Percentiles rank a stretch among this genome's conserved stretches.
phyloP scores from a whole-genome alignment of 257 asterid genomes.

The Solanum appendiculatum region DNA sequence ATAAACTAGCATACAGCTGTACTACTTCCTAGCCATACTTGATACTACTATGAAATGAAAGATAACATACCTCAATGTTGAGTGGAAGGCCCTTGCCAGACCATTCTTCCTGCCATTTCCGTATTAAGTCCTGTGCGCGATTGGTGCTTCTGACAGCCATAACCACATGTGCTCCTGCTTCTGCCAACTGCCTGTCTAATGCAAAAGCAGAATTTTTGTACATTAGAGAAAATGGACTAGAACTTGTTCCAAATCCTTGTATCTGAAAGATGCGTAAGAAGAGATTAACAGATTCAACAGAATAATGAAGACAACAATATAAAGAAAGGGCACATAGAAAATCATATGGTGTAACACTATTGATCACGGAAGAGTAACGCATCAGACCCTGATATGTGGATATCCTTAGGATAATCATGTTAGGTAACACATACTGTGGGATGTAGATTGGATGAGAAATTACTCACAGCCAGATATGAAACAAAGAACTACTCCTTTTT shows the following conservation, averaged over 20 bases:
- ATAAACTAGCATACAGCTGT: not conserved
- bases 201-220: slow-evolving; percentile 3
- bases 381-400: not conserved
- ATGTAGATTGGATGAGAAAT: not conserved
- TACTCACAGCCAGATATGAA: not conserved
- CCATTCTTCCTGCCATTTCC: slow-evolving; percentile 80
- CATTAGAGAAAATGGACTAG: not conserved
- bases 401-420: not conserved
- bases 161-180: slow-evolving; percentile 88
- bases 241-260: not conserved
- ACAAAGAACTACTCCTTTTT: not conserved
- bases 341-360: not conserved
- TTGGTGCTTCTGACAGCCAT: slow-evolving; percentile 90
- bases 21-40: not conserved
- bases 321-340: not conserved
- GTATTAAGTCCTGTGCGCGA: slow-evolving; percentile 65
- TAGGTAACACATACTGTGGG: not conserved
- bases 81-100: slow-evolving; percentile 80
- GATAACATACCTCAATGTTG: slow-evolving; percentile 60
- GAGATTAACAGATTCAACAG: not conserved
- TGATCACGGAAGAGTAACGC: not conserved
- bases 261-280: not conserved
- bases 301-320: not conserved
- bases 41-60: not conserved
- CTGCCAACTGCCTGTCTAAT: slow-evolving; percentile 69